Base-by-base conservation (phyloP, 805 yeast species). In the Candida fluviatilis region DNA sequence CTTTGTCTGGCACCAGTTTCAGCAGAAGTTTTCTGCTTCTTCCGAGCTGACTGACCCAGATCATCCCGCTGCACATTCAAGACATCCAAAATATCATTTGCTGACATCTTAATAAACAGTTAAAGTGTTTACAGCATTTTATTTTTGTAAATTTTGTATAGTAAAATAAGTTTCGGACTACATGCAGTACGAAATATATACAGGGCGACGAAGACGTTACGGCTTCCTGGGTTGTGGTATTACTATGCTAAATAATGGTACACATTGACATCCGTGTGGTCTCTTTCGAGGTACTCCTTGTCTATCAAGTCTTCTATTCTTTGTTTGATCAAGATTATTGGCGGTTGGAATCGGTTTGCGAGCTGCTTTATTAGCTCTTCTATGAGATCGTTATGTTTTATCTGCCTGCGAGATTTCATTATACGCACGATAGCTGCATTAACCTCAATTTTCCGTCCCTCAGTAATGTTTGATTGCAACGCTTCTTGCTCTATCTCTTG, bases 361-460 rank as follows among this genome's bases (percentile, higher is more conserved):
- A 88, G 64, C 44, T 77, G 84, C 35, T 73, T 71, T 16, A 82
- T 69, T 4, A 80, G 76, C 48, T 82, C 89, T 24, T 71, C 74
- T n/a, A 85, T 64, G 37, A 89, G 66, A 28, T 81, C 82, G 47
- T 78, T 79, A 54, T 84, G 91, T 18, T 58, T 66, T 38, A 82
- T 48, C 1, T 69, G 60, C 48, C 79, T 82, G 24, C 89, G 66
- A 1, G 86, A 73, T 61, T 89, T 89, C 91, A 89, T 81, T n/a
- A 82, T 78, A 36, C 96, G 71, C 4, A 89, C 95, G 39, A 89
- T 75, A 0, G 95, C 93, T 1, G 96, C 95, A 54, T 86, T 93
- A 2, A 84, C 66, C 51, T 82, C 85, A 39, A 72, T 70, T 41
- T 77, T 71, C 40, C 95, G 69, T 4, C 87, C 78, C 47, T 76